Evolutionary conservation across 1,284 basidiomycete species (phyloP).

Genomic region (Ganoderma boninense): DNA sequence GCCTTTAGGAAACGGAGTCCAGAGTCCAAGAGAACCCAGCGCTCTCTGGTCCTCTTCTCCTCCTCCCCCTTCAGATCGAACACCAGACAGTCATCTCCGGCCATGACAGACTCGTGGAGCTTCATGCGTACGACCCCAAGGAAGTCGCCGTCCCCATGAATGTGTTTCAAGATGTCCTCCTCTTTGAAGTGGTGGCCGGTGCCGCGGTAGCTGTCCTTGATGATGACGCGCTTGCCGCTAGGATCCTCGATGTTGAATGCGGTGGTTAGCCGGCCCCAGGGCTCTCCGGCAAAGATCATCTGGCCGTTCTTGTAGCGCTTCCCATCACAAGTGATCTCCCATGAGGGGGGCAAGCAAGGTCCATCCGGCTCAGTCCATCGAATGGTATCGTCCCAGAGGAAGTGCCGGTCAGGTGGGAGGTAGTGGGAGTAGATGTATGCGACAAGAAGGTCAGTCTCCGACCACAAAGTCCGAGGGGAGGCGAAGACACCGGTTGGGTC

Average conservation of each 20-base stretch:
- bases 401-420: background rate
- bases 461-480: background rate
- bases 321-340: background rate
- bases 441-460: background rate
- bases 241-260: background rate
- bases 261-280: background rate
- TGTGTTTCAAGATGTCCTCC: background rate
- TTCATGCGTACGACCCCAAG: slow-evolving; percentile 3
- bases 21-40: background rate
- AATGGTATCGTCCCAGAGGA: slow-evolving; percentile 5
- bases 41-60: background rate
- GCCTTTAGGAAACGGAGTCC: background rate
- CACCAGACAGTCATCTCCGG: too few relatives aligned
- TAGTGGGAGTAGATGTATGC: slow-evolving; percentile 19
- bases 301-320: background rate
- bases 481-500: slow-evolving; percentile 13
- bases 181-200: background rate
- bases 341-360: background rate
- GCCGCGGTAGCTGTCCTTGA: slow-evolving; percentile 7
- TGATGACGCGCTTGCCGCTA: background rate
- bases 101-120: background rate
- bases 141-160: background rate
- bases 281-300: slow-evolving; percentile 1
- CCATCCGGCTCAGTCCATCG: background rate
- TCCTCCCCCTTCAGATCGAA: background rate